Conservation (phyloP, 192 early-diverging fungal genomes). For the Coemansia reversa region DNA sequence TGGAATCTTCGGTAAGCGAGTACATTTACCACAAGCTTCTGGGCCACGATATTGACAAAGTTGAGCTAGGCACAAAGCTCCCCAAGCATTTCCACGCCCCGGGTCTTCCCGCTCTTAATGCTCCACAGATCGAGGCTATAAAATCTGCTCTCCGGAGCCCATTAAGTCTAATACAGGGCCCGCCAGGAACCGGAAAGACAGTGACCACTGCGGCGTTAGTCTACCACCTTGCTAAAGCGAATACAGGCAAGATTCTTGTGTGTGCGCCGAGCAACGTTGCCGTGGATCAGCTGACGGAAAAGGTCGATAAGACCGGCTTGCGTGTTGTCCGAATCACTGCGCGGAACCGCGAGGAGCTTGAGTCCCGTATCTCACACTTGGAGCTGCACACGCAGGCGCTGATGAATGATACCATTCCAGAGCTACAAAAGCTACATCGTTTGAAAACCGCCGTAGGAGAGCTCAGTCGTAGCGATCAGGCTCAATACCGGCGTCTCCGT, state of each 20-base stretch:
- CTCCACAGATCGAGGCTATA: conserved; percentile 94
- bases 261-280: conserved; percentile 99
- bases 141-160: conserved; percentile 91
- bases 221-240: conserved; percentile 92
- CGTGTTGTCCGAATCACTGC: conserved; percentile 95
- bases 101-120: conserved; percentile 93
- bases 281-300: conserved; percentile 97
- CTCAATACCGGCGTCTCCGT: conserved; percentile 79
- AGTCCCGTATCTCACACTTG: conserved; percentile 91
- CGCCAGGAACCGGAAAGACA: conserved; percentile 97
- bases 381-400: conserved; percentile 96
- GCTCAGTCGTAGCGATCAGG: conserved; percentile 84
- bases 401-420: conserved; percentile 91
- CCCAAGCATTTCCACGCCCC: conserved; percentile 91
- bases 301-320: conserved; percentile 91
- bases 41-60: conserved; percentile 85
- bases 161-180: conserved; percentile 93
- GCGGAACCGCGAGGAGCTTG: conserved; percentile 89
- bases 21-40: conserved; percentile 94
- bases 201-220: conserved; percentile 97
- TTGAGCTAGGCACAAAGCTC: conserved; percentile 69
- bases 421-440: conserved; percentile 88
- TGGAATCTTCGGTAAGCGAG: conserved; percentile 89
- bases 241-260: conserved; percentile 89
- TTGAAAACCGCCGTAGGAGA: conserved; percentile 90